phyloP scores from a whole-genome alignment of 1,139 yeast species.

The Lodderomyces parapsilosis region DNA sequence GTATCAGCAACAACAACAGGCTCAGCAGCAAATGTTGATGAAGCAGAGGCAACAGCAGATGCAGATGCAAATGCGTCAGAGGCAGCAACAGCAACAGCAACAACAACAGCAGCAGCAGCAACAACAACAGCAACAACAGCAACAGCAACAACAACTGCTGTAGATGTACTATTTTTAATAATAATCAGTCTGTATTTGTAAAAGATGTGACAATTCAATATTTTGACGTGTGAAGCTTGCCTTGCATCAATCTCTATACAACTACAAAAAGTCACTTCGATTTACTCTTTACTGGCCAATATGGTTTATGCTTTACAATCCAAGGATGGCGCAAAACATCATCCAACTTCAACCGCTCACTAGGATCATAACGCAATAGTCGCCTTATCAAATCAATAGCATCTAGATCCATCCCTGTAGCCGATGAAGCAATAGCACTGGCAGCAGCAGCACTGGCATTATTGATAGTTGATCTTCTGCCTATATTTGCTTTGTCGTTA shows the following conservation, averaged over 20 bases:
- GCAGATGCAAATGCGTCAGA: slow-evolving; percentile 30
- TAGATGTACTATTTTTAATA: background rate
- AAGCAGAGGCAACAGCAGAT: slow-evolving; percentile 17
- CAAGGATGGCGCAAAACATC: slow-evolving; percentile 79
- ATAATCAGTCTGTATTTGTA: background rate
- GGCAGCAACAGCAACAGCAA: slow-evolving; percentile 33
- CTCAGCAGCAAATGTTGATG: slow-evolving; percentile 22
- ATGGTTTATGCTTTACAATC: slow-evolving; percentile 63
- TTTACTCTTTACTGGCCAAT: slow-evolving; percentile 28
- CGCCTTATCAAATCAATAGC: slow-evolving; percentile 72
- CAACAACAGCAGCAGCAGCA: slow-evolving; percentile 29
- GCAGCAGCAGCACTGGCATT: background rate
- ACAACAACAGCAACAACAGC: slow-evolving; percentile 4
- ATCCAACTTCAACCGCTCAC: slow-evolving; percentile 56
- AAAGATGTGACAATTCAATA: slow-evolving; percentile 1
- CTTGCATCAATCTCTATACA: background rate
- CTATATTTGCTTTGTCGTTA: background rate
- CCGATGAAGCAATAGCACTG: no score
- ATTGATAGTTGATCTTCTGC: background rate
- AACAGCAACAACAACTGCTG: slow-evolving; percentile 3
- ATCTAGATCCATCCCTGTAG: slow-evolving; percentile 50
- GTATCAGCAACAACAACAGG: slow-evolving; percentile 44
- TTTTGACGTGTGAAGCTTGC: background rate
- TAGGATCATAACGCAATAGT: slow-evolving; percentile 67
- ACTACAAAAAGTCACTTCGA: background rate